Evolutionary conservation across 805 yeast genomes (phyloP).

Genomic region (Ogataea paradorogensis): DNA sequence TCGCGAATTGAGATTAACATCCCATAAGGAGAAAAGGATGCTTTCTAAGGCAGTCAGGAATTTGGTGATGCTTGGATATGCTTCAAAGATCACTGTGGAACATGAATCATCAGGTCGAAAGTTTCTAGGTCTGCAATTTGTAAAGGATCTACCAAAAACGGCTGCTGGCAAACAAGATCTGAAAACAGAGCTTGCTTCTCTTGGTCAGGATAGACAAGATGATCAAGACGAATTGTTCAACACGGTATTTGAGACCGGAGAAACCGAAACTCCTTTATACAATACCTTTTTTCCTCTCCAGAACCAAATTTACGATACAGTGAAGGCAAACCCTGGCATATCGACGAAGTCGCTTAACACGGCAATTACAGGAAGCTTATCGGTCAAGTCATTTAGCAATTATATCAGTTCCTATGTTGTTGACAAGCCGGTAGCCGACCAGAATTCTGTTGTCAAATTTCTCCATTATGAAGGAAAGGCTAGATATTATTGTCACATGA

Average conservation of each 20-base stretch:
- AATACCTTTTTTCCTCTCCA: constrained; percentile 63
- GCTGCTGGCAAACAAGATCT: constrained; percentile 8
- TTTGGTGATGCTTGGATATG: constrained; percentile 39
- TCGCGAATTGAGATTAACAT: constrained; percentile 52
- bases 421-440: constrained; percentile 20
- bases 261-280: constrained; percentile 31
- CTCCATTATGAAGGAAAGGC: constrained; percentile 72
- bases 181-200: constrained; percentile 8
- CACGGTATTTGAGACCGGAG: constrained; percentile 23
- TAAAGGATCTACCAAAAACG: constrained; percentile 24
- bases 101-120: constrained; percentile 22
- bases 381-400: constrained; percentile 32
- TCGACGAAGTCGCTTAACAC: constrained; percentile 55
- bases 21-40: constrained; percentile 34
- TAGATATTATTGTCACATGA: constrained; percentile 66
- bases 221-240: constrained; percentile 36
- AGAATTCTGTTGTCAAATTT: constrained; percentile 48
- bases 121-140: constrained; percentile 24
- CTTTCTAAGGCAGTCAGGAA: constrained; percentile 46
- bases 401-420: constrained; percentile 12
- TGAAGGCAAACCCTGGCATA: constrained; percentile 47
- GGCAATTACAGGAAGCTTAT: constrained; percentile 53
- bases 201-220: constrained; percentile 14
- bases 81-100: constrained; percentile 24
- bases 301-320: constrained; percentile 55